Evolutionary conservation across 2,329 filamentous ascomycete species (phyloP).

Genomic region (Clarireedia paspali): DNA sequence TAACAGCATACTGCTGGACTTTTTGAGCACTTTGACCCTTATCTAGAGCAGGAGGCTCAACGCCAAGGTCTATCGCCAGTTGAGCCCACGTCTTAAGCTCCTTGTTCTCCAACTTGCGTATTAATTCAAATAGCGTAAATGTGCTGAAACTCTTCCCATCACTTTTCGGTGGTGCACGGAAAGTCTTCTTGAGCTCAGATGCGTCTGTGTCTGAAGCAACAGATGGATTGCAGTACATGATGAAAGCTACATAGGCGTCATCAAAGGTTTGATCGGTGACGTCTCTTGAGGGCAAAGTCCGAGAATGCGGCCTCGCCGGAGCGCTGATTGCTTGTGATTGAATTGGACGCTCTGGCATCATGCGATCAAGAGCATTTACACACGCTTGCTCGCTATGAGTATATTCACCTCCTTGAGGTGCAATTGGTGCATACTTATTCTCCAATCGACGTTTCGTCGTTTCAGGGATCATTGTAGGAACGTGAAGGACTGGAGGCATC

Average conservation of each 20-base stretch:
- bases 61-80: constrained; percentile 77
- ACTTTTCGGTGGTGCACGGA: constrained; percentile 74
- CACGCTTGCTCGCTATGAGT: constrained; percentile 7
- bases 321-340: constrained; percentile 2
- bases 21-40: constrained; percentile 89
- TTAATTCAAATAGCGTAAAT: constrained; percentile 68
- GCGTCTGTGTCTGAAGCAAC: constrained; percentile 66
- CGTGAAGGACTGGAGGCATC: constrained; percentile 13
- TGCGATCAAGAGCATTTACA: constrained; percentile 10
- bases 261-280: constrained; percentile 67
- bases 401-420: constrained; percentile 11
- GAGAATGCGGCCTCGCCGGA: constrained; percentile 4
- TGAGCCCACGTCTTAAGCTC: constrained; percentile 93
- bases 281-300: constrained; percentile 53
- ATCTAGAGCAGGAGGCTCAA: constrained; percentile 71
- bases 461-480: constrained; percentile 14
- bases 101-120: constrained; percentile 68
- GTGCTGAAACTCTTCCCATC: constrained; percentile 81
- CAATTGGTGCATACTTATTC: constrained; percentile 15
- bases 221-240: constrained; percentile 84
- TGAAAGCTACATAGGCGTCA: constrained; percentile 75
- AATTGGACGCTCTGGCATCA: constrained; percentile 9
- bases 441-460: constrained; percentile 16
- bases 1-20: constrained; percentile 88
- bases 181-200: constrained; percentile 62